Conservation (phyloP, 73 alveolate species). For the Stentor roeselii region DNA sequence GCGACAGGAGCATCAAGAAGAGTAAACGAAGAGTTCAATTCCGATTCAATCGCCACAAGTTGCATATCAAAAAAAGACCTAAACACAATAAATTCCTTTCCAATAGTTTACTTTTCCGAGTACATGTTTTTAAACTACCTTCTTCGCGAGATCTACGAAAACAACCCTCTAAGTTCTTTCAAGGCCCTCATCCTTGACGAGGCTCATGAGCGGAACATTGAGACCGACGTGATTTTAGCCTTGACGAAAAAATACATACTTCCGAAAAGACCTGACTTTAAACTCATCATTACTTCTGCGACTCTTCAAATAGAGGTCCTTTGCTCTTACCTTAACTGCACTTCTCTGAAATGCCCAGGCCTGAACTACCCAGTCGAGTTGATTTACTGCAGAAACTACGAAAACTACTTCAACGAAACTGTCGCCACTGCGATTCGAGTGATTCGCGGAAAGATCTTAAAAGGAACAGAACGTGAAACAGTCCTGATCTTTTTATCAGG, state of each 20-base stretch:
- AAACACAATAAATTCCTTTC: constrained; percentile 63
- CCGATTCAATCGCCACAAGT: constrained; percentile 78
- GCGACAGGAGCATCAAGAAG: constrained; percentile 99
- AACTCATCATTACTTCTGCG: constrained; percentile 98
- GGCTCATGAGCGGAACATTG: constrained; percentile 99
- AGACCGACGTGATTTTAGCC: constrained; percentile 99
- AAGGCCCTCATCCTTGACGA: constrained; percentile 98
- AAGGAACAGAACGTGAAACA: constrained; percentile 70
- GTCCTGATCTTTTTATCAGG: constrained; percentile 98
- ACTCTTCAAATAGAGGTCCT: constrained; percentile 89
- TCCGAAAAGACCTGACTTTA: constrained; percentile 69
- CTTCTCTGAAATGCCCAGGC: constrained; percentile 98
- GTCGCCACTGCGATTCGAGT: constrained; percentile 91
- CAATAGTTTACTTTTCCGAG: constrained; percentile 87
- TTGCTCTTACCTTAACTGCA: constrained; percentile 95
- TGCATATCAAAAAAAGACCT: constrained; percentile 87
- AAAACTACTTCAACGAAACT: constrained; percentile 97
- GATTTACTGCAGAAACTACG: constrained; percentile 94
- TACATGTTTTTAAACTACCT: constrained; percentile 94
- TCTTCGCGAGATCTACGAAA: constrained; percentile 95
- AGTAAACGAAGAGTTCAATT: constrained; percentile 92
- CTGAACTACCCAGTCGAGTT: constrained; percentile 93
- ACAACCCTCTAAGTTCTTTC: constrained; percentile 63
- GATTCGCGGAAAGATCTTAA: constrained; percentile 63
- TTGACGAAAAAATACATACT: constrained; percentile 75